Base-by-base conservation (phyloP, 2,329 filamentous ascomycete species). In the Grosmannia huntii region DNA sequence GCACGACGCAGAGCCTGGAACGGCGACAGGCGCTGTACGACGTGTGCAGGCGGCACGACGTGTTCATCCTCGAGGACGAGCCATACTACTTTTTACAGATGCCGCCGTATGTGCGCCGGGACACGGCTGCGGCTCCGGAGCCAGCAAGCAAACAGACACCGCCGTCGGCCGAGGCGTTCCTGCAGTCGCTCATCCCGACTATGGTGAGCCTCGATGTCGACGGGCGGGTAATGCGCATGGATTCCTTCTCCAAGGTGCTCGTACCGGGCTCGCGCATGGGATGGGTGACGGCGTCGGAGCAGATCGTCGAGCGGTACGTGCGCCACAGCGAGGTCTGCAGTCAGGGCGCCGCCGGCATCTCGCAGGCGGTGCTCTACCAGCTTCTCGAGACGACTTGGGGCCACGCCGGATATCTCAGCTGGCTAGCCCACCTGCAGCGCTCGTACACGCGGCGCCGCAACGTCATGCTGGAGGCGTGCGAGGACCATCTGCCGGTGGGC, bases 21-120 rank as follows among this genome's bases (percentile, higher is more conserved):
- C 78, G 91, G 59, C 78, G 90, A 57, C 76, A 77, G 63, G 86
- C 83, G 25, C 77, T 96, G 52, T 96, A 96, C 72, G 76, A 76
- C 41, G 79, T 95, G 16, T 87, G 86, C 36, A 85, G 86, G 68
- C 90, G 89, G 73, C 89, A 96, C 70, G 88, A 96, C 67, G 67
- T 96, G 48, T 87, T 82, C 73, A 91, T 96, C 67, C 75, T 96
- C 64, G 91, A 96, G 73, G 91, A 96, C 68, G 91, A 96, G 69
- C 91, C 91, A 1, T 96, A 96, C 74, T 96, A 95, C 73, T 96
- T 92, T 74, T 77, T 96, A 41, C 91, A 96, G 71, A 89, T 90
- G 86, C 83, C 88, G 65, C 83, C 86, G 0, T 92, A 90, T 71
- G 78, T 78, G 1, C 78, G 81, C 36, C 70, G 77, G 62, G 71